Evolutionary conservation across 352 stramenopile species (phyloP).

Genomic region (Phytophthora capsici): DNA sequence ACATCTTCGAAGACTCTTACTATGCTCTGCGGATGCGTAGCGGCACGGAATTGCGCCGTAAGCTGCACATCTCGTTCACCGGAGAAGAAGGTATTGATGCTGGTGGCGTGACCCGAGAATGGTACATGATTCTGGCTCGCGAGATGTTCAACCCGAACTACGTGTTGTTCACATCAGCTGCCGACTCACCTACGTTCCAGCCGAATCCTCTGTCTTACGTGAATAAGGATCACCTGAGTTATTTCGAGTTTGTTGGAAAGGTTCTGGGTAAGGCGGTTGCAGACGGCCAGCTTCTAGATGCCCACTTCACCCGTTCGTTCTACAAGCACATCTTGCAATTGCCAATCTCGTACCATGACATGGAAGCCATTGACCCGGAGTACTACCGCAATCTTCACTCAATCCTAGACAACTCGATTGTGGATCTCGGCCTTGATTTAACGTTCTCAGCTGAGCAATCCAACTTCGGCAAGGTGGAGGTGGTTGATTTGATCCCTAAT

Average conservation of each 20-base stretch:
- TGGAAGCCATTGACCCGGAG: conserved; percentile 99
- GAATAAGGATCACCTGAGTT: conserved; percentile 98
- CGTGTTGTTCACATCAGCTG: conserved; percentile 98
- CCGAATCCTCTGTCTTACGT: conserved; percentile 98
- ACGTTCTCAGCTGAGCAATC: conserved; percentile 93
- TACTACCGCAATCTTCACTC: conserved; percentile 95
- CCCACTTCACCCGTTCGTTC: conserved; percentile 98
- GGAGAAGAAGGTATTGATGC: conserved; percentile 99
- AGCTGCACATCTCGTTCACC: conserved; percentile 98
- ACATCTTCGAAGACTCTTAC: conserved; percentile 99
- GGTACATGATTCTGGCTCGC: conserved; percentile 98
- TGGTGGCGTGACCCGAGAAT: conserved; percentile 98
- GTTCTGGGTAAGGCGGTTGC: conserved; percentile 99
- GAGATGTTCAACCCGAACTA: conserved; percentile 99
- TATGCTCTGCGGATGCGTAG: conserved; percentile 97
- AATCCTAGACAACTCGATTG: conserved; percentile 89
- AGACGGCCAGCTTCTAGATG: conserved; percentile 98
- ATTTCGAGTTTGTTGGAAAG: conserved; percentile 98
- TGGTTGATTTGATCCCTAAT: conserved; percentile 91
- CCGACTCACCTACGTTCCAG: conserved; percentile 99
- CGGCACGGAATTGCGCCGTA: conserved; percentile 96
- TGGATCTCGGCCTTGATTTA: conserved; percentile 89
- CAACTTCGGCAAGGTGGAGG: conserved; percentile 89
- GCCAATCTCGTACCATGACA: conserved; percentile 97
- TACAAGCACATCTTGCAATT: conserved; percentile 99